Conservation (phyloP, 495 filamentous ascomycete species). For the Hyaloscypha finlandica region DNA sequence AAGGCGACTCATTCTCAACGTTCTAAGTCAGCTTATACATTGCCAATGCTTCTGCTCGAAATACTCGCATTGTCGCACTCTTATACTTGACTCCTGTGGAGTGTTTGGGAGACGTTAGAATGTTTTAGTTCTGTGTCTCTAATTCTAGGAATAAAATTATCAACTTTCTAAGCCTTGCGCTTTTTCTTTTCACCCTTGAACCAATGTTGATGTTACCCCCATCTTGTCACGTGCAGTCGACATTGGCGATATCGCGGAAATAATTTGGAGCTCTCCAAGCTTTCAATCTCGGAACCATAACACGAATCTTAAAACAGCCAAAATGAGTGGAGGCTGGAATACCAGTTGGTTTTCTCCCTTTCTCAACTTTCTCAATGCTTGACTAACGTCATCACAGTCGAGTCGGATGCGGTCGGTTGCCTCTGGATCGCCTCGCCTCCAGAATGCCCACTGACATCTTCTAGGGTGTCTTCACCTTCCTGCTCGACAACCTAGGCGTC, state of each 20-base stretch:
- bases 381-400: slow-evolving; percentile 63
- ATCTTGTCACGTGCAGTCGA: neutral
- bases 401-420: slow-evolving; percentile 83
- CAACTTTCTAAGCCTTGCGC: too few relatives aligned
- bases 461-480: slow-evolving; percentile 95
- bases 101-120: too few relatives aligned
- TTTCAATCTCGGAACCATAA: neutral
- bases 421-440: slow-evolving; percentile 15
- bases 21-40: too few relatives aligned
- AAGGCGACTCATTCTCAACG: too few relatives aligned
- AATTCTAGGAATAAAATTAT: too few relatives aligned
- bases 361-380: slow-evolving; percentile 19
- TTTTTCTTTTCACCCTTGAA: too few relatives aligned
- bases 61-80: too few relatives aligned
- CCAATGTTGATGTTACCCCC: neutral
- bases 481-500: slow-evolving; percentile 88
- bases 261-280: slow-evolving; percentile 8
- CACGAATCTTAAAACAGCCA: slow-evolving; percentile 23
- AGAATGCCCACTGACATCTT: slow-evolving; percentile 21
- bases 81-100: too few relatives aligned
- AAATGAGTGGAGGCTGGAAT: slow-evolving; percentile 62
- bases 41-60: too few relatives aligned
- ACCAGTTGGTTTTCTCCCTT: slow-evolving; percentile 44
- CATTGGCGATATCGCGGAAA: neutral
- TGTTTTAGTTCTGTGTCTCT: too few relatives aligned